Percentiles rank a stretch among this genome's conserved stretches.
These are phyloP conservation scores for Trametes meyenii DNA, from an alignment of 768 basidiomycete genomes.

Conservation along the genomic window DNA sequence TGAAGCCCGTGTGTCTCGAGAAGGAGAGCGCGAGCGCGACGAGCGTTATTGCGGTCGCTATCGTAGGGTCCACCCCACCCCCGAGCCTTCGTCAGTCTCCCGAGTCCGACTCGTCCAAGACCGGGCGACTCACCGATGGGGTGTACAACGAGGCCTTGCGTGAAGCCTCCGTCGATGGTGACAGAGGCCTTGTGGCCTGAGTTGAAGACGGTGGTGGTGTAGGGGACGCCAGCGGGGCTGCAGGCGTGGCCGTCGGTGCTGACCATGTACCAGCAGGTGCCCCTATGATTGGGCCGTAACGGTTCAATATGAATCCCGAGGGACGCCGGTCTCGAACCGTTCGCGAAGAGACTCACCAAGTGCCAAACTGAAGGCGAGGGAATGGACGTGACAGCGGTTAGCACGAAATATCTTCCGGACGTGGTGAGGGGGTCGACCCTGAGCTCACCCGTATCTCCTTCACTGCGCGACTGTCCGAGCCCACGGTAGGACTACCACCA, in stretches of 20 bases:
- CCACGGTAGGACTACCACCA: conserved; percentile 32
- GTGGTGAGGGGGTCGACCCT: background rate
- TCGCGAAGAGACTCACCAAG: conserved; percentile 52
- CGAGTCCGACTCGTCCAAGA: conserved; percentile 2
- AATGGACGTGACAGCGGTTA: background rate
- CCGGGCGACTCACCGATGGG: conserved; percentile 64
- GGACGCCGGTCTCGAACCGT: background rate
- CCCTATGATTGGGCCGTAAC: conserved; percentile 44
- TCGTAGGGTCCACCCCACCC: too few relatives aligned
- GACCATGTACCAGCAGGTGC: conserved; percentile 55
- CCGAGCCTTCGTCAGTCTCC: too few relatives aligned
- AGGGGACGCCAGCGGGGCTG: conserved; percentile 54
- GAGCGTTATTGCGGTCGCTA: conserved; percentile 59
- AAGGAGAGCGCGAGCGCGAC: conserved; percentile 66
- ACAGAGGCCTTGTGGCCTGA: conserved; percentile 37
- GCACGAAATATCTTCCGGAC: background rate
- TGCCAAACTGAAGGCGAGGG: conserved; percentile 55
- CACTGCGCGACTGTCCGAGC: conserved; percentile 32
- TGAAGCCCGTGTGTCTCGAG: conserved; percentile 53
- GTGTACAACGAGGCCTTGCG: conserved; percentile 72
- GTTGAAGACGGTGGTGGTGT: conserved; percentile 48
- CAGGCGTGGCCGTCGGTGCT: conserved; percentile 50
- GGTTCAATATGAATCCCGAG: too few relatives aligned
- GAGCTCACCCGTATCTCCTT: conserved; percentile 59
- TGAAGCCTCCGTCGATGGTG: conserved; percentile 61